These are phyloP conservation scores for Pilasporangium apinafurcum DNA, from an alignment of 352 stramenopile species.

Conservation along the genomic window DNA sequence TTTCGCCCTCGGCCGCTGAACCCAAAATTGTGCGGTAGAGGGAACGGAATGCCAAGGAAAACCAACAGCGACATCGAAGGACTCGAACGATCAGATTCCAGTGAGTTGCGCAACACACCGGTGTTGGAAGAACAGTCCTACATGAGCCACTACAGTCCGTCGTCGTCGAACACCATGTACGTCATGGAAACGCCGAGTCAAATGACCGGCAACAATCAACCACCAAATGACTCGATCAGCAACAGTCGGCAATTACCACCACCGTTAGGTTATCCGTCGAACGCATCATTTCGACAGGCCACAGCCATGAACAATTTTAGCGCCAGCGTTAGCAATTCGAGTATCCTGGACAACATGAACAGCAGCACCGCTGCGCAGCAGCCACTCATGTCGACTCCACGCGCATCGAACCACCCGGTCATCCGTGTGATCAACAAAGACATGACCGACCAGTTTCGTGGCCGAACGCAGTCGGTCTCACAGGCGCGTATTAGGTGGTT, in stretches of 20 bases:
- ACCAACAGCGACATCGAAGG: conserved; percentile 13
- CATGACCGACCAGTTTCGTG: conserved; percentile 82
- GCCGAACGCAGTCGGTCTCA: conserved; percentile 57
- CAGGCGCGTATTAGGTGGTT: conserved; percentile 82
- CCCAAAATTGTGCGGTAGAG: no score
- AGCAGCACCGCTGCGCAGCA: conserved; percentile 57
- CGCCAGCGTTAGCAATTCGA: conserved; percentile 19
- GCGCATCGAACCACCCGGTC: conserved; percentile 60
- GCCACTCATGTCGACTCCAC: conserved; percentile 53
- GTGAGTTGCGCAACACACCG: conserved; percentile 52
- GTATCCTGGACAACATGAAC: conserved; percentile 3
- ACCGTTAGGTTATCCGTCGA: conserved; percentile 10
- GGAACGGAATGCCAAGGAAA: no score
- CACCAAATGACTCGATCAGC: conserved; percentile 15
- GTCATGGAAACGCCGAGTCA: conserved; percentile 59
- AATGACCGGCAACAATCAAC: conserved; percentile 13
- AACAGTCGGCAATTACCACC: conserved; percentile 10
- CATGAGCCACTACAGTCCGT: conserved; percentile 39
- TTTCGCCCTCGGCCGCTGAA: no score
- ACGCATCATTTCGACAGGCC: conserved; percentile 6
- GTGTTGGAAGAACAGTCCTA: conserved; percentile 74
- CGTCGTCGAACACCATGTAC: conserved; percentile 45
- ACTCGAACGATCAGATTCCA: conserved; percentile 16
- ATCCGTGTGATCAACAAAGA: conserved; percentile 89
- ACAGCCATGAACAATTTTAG: conserved; percentile 19